Conservation (phyloP, 805 yeast species). For the Saccharomycopsis malanga region DNA sequence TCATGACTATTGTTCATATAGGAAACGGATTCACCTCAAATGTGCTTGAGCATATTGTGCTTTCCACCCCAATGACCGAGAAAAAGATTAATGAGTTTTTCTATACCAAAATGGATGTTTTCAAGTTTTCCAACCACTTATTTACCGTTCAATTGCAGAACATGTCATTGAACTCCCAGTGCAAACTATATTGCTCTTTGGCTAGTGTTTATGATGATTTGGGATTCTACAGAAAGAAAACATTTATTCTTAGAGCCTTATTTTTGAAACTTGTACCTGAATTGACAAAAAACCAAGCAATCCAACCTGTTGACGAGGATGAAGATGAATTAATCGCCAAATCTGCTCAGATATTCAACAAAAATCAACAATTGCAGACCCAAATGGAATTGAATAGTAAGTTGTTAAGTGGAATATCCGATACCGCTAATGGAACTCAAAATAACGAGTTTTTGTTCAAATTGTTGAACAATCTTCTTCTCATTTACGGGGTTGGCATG, state of each 20-base stretch:
- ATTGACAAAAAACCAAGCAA: slow-evolving; percentile 22
- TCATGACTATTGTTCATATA: slow-evolving; percentile 46
- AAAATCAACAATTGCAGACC: slow-evolving; percentile 20
- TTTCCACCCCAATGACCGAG: slow-evolving; percentile 28
- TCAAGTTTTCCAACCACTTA: slow-evolving; percentile 40
- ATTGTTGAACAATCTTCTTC: slow-evolving; percentile 43
- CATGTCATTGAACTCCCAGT: slow-evolving; percentile 46
- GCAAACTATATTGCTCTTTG: slow-evolving; percentile 56
- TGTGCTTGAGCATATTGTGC: slow-evolving; percentile 40
- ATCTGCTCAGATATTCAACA: slow-evolving; percentile 14
- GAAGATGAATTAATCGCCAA: slow-evolving; percentile 15
- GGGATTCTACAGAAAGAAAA: slow-evolving; percentile 57
- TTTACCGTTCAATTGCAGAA: slow-evolving; percentile 38
- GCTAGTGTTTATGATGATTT: slow-evolving; percentile 58
- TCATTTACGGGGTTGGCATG: slow-evolving; percentile 46
- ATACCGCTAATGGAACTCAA: background rate
- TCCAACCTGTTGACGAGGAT: background rate
- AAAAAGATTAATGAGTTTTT: slow-evolving; percentile 17
- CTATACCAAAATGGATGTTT: slow-evolving; percentile 38
- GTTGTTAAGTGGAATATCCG: slow-evolving; percentile 6
- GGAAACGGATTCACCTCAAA: slow-evolving; percentile 41
- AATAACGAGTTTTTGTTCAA: slow-evolving; percentile 20
- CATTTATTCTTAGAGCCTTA: slow-evolving; percentile 61
- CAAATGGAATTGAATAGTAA: slow-evolving; percentile 19
- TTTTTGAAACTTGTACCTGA: slow-evolving; percentile 45